A percentile compares a stretch with the other conserved stretches of the same genome.
These are phyloP conservation scores for Stemphylium beticola DNA, from an alignment of 2,329 filamentous ascomycete species.

Conservation along the genomic window DNA sequence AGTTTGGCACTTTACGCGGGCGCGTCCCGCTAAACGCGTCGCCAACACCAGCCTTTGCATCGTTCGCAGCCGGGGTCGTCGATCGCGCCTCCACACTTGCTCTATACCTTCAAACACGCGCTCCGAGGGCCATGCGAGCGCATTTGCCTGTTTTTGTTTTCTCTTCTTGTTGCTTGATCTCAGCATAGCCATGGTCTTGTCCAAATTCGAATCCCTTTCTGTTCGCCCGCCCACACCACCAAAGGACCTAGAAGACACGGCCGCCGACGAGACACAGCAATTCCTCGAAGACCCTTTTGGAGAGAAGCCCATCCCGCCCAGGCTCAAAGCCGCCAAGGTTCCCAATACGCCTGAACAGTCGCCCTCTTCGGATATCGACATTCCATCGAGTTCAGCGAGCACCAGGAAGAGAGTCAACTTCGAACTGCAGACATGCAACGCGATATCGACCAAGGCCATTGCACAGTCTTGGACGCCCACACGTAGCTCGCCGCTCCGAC, in stretches of 20 bases:
- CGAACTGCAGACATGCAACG: conserved; percentile 65
- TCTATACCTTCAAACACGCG: conserved; percentile 14
- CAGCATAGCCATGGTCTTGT: conserved; percentile 51
- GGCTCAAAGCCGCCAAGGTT: conserved; percentile 27
- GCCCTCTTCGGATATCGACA: conserved; percentile 50
- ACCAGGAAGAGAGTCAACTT: conserved; percentile 62
- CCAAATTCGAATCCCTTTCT: conserved; percentile 55
- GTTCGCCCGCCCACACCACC: conserved; percentile 64
- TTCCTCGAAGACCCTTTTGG: conserved; percentile 53
- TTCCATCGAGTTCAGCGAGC: conserved; percentile 40
- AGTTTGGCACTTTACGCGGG: conserved; percentile 24
- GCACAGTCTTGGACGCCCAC: conserved; percentile 39
- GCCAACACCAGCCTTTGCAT: conserved; percentile 22
- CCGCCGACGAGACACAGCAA: conserved; percentile 48
- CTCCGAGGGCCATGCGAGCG: conserved; percentile 35
- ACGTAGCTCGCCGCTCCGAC: conserved; percentile 53
- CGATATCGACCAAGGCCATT: conserved; percentile 55
- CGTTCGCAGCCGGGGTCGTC: conserved; percentile 14
- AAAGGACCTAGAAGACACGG: conserved; percentile 51
- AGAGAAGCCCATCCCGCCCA: conserved; percentile 38
- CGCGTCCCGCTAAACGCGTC: conserved; percentile 23
- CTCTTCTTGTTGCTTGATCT: conserved; percentile 30
- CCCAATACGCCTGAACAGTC: conserved; percentile 52
- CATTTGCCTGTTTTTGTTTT: conserved; percentile 23
- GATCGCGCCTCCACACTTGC: conserved; percentile 18